phyloP scores from a whole-genome alignment of 176 grass and related monocot genomes.

The Saccharum spontaneum region DNA sequence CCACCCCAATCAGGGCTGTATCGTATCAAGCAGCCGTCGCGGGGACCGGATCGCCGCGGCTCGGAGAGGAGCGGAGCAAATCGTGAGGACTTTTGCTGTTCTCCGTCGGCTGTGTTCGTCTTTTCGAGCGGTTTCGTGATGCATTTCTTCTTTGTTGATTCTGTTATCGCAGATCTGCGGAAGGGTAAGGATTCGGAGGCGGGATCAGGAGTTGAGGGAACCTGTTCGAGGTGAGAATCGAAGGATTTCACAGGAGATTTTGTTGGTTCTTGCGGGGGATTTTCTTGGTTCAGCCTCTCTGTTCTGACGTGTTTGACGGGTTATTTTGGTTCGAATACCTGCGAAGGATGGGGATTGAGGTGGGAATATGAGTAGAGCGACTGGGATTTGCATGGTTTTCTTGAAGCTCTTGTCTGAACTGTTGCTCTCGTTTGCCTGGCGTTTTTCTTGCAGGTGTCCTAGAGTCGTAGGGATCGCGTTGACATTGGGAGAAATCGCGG shows the following conservation, averaged over 20 bases:
- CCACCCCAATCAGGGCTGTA: neutral
- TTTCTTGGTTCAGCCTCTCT: neutral
- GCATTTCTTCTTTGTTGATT: neutral
- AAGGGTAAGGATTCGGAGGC: neutral
- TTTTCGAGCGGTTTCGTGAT: constrained; percentile 6
- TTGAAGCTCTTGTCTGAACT: neutral
- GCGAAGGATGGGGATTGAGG: neutral
- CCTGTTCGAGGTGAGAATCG: constrained; percentile 26
- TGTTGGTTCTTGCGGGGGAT: neutral
- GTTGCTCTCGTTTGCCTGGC: neutral
- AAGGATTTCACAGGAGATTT: neutral
- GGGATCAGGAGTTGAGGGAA: neutral
- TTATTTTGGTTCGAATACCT: neutral
- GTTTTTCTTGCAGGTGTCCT: constrained; percentile 1
- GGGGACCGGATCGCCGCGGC: neutral
- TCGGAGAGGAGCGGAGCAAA: constrained; percentile 19
- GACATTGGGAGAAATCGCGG: neutral
- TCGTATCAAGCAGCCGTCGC: neutral
- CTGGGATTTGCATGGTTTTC: neutral
- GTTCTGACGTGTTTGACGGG: neutral
- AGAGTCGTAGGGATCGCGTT: neutral
- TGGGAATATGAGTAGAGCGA: neutral
- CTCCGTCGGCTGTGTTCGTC: neutral
- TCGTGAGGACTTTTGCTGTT: constrained; percentile 14
- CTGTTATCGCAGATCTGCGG: neutral